Evolutionary conservation across 805 yeast genomes (phyloP).

Genomic region (Lachancea lanzarotensis): DNA sequence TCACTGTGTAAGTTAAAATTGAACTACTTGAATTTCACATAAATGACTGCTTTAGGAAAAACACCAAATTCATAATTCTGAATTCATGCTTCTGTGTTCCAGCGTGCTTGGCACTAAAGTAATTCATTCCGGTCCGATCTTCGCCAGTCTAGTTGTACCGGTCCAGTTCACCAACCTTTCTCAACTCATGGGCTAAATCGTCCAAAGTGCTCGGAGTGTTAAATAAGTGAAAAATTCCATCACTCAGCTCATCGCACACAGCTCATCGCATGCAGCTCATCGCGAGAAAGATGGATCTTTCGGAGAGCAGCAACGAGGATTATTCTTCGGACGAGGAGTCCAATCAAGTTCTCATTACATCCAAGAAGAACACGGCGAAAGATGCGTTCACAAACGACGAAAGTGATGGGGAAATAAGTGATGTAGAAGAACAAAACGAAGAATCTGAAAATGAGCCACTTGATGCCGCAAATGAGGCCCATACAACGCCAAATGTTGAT

Average conservation of each 20-base stretch:
- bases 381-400: slow-evolving; percentile 21
- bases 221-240: background rate
- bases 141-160: too few relatives aligned
- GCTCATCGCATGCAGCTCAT: slow-evolving; percentile 5
- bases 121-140: too few relatives aligned
- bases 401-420: slow-evolving; percentile 19
- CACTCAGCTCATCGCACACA: background rate
- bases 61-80: too few relatives aligned
- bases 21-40: too few relatives aligned
- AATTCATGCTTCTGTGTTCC: too few relatives aligned
- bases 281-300: slow-evolving; percentile 3
- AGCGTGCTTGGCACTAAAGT: too few relatives aligned
- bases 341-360: slow-evolving; percentile 16
- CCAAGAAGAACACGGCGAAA: slow-evolving; percentile 15
- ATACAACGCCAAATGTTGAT: background rate
- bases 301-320: slow-evolving; percentile 15
- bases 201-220: background rate
- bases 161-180: too few relatives aligned
- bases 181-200: background rate
- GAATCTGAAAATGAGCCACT: background rate
- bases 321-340: slow-evolving; percentile 28
- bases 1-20: too few relatives aligned
- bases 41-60: too few relatives aligned
- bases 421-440: slow-evolving; percentile 15
- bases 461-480: background rate